These are phyloP conservation scores for Lathyrus aphaca DNA, from an alignment of 306 rosid species.

Conservation along the genomic window DNA sequence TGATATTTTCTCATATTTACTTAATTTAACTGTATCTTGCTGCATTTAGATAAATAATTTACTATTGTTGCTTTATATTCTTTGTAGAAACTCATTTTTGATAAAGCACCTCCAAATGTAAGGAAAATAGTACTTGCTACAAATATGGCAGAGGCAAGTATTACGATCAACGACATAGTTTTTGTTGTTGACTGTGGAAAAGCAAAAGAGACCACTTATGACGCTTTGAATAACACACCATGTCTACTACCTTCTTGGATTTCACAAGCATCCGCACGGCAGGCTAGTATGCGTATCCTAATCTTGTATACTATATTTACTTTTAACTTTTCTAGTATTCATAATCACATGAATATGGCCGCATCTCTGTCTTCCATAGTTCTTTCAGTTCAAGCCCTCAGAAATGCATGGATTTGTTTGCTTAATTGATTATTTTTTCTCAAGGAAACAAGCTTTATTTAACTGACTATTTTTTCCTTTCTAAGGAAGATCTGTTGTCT, in stretches of 20 bases:
- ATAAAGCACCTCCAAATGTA: constrained; percentile 77
- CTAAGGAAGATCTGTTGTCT: background rate
- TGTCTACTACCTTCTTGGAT: constrained; percentile 97
- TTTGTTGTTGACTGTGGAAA: constrained; percentile 97
- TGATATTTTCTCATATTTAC: constrained; percentile 33
- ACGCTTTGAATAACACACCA: constrained; percentile 96
- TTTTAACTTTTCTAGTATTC: constrained; percentile 3
- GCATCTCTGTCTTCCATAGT: background rate
- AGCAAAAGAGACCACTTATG: constrained; percentile 96
- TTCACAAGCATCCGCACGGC: constrained; percentile 94
- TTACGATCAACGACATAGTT: constrained; percentile 89
- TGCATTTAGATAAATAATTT: background rate
- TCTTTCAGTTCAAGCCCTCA: too few species aligned
- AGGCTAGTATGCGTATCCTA: constrained; percentile 62
- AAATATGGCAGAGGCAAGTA: constrained; percentile 99
- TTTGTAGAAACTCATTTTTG: constrained; percentile 88
- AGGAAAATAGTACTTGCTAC: constrained; percentile 94
- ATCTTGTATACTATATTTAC: constrained; percentile 15
- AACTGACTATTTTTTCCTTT: background rate
- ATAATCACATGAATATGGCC: background rate
- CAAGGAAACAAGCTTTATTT: background rate
- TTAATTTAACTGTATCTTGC: constrained; percentile 21
- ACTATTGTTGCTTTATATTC: constrained; percentile 21
- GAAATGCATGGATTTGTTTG: too few species aligned
- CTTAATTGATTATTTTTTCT: too few species aligned